Evolutionary conservation across 768 basidiomycete genomes (phyloP).

Genomic region (Gymnopilus dilepis): DNA sequence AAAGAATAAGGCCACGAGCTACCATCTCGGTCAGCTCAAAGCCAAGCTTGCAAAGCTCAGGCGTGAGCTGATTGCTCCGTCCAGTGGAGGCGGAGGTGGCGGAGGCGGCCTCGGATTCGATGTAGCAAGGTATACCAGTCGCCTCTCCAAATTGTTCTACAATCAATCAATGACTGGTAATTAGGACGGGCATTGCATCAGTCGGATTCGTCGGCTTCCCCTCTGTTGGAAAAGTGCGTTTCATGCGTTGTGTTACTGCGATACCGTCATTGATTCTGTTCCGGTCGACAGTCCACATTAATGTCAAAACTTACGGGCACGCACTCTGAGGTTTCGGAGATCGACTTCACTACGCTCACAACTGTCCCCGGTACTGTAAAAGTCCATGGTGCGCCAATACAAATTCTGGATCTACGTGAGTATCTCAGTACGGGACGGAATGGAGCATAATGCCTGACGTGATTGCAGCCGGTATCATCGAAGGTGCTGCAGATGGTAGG

Average conservation of each 20-base stretch:
- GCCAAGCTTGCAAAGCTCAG: conserved; percentile 98
- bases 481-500: conserved; percentile 95
- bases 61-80: conserved; percentile 86
- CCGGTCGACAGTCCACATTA: conserved; percentile 71
- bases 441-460: background rate
- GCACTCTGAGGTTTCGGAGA: conserved; percentile 93
- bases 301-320: conserved; percentile 98
- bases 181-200: conserved; percentile 92
- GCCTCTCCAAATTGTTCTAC: background rate
- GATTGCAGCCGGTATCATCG: conserved; percentile 88
- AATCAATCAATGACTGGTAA: background rate
- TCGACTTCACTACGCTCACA: conserved; percentile 96
- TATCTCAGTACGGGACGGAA: conserved; percentile 15
- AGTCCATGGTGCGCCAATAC: conserved; percentile 95
- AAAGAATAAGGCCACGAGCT: conserved; percentile 96
- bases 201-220: conserved; percentile 94
- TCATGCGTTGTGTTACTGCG: background rate
- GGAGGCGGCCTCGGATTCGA: conserved; percentile 94
- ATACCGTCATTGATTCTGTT: conserved; percentile 10
- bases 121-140: conserved; percentile 68
- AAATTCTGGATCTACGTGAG: conserved; percentile 90
- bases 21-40: conserved; percentile 95
- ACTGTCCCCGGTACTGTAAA: conserved; percentile 95
- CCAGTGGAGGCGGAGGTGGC: conserved; percentile 81
- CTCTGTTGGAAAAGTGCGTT: conserved; percentile 89